phyloP scores from a whole-genome alignment of 2,329 filamentous ascomycete genomes.

The Penicillium sp. region DNA sequence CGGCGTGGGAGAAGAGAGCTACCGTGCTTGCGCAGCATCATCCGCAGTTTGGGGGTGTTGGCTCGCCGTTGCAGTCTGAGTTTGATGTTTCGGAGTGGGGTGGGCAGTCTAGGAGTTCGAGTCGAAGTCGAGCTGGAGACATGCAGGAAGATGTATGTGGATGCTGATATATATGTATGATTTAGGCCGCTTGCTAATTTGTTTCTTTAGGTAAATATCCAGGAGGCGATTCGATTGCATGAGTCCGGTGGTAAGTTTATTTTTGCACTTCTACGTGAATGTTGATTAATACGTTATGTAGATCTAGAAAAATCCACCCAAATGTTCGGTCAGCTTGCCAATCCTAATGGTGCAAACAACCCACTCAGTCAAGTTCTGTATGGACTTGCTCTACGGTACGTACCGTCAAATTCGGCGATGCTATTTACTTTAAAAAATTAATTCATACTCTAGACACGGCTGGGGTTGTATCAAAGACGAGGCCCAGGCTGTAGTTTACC shows the following conservation, averaged over 20 bases:
- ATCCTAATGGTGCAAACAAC: constrained; percentile 83
- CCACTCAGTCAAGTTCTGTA: constrained; percentile 94
- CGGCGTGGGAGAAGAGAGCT: constrained; percentile 88
- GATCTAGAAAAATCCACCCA: constrained; percentile 76
- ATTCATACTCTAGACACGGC: constrained; percentile 66
- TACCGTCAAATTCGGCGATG: background rate
- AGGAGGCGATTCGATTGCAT: constrained; percentile 92
- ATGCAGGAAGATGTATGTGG: constrained; percentile 38
- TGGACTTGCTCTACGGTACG: constrained; percentile 81
- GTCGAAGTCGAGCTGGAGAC: constrained; percentile 31
- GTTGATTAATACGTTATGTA: constrained; percentile 18
- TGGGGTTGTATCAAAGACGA: constrained; percentile 82
- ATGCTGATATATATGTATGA: background rate
- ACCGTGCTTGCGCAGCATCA: constrained; percentile 75
- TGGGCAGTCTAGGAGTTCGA: constrained; percentile 33
- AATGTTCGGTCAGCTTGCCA: constrained; percentile 80
- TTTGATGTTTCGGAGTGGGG: constrained; percentile 6
- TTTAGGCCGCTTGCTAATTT: constrained; percentile 7
- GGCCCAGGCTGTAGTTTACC: constrained; percentile 73
- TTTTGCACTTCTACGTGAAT: background rate
- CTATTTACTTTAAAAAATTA: background rate
- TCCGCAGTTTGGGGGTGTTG: constrained; percentile 42
- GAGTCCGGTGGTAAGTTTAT: constrained; percentile 65
- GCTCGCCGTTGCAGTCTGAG: constrained; percentile 19
- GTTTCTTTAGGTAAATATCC: constrained; percentile 63